Evolutionary conservation across 2,329 filamentous ascomycete genomes (phyloP).

Genomic region (Paraphoma sp.): DNA sequence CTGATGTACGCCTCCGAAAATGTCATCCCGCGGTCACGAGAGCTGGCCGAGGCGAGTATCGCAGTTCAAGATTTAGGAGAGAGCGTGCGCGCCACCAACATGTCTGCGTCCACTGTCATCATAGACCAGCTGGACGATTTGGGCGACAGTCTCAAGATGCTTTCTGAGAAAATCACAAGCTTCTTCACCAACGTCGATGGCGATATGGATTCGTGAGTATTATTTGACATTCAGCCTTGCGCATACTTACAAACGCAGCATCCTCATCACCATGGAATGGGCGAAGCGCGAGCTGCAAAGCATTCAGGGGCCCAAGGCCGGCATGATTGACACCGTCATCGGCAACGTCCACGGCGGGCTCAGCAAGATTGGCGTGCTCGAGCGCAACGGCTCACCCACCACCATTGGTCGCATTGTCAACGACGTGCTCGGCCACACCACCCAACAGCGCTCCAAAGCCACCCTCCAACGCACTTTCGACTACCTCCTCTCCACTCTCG

Average conservation of each 20-base stretch:
- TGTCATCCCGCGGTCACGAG: slow-evolving; percentile 82
- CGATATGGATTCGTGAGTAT: slow-evolving; percentile 78
- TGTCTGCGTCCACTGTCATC: slow-evolving; percentile 87
- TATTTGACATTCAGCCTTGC: neutral
- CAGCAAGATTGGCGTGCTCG: slow-evolving; percentile 61
- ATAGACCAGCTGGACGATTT: slow-evolving; percentile 84
- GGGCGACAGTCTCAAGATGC: slow-evolving; percentile 81
- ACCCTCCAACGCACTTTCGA: slow-evolving; percentile 87
- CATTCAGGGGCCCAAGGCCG: slow-evolving; percentile 49
- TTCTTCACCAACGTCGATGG: slow-evolving; percentile 95
- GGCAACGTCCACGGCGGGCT: slow-evolving; percentile 84
- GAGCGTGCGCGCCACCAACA: slow-evolving; percentile 85
- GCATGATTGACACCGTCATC: slow-evolving; percentile 74
- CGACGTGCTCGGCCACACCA: slow-evolving; percentile 78
- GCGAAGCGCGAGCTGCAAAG: slow-evolving; percentile 79
- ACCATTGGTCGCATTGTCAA: slow-evolving; percentile 72
- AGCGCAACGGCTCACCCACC: slow-evolving; percentile 62
- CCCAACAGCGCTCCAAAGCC: slow-evolving; percentile 78
- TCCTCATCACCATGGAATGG: slow-evolving; percentile 97
- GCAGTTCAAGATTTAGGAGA: slow-evolving; percentile 96
- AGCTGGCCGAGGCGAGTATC: slow-evolving; percentile 88
- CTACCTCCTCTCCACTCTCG: slow-evolving; percentile 84
- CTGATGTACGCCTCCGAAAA: slow-evolving; percentile 94
- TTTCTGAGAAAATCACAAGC: slow-evolving; percentile 84
- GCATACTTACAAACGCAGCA: slow-evolving; percentile 57